Evolutionary conservation across 2,329 filamentous ascomycete genomes (phyloP).

Genomic region (Apiospora arundinis): DNA sequence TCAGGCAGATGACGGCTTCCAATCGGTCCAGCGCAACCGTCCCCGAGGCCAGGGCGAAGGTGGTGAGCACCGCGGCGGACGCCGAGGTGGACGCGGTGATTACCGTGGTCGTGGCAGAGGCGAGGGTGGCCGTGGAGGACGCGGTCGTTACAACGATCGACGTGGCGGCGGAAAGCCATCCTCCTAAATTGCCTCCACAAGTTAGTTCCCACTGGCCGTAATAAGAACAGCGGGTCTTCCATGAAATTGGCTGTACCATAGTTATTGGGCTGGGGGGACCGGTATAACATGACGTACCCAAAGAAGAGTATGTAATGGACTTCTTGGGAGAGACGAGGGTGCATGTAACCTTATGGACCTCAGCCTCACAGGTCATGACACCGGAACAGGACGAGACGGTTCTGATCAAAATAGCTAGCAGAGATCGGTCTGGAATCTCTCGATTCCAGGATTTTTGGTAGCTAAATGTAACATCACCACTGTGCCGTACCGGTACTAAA

Average conservation of each 20-base stretch:
- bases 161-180: constrained; percentile 30
- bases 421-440: neutral
- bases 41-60: constrained; percentile 40
- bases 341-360: neutral
- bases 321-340: neutral
- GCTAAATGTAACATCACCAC: constrained; percentile 16
- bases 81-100: constrained; percentile 39
- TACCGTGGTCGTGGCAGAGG: constrained; percentile 39
- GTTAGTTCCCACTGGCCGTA: constrained; percentile 25
- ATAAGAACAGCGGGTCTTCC: constrained; percentile 24
- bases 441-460: constrained; percentile 11
- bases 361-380: neutral
- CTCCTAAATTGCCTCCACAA: constrained; percentile 29
- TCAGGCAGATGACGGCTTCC: constrained; percentile 41
- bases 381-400: neutral
- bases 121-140: constrained; percentile 37
- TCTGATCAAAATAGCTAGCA: constrained; percentile 6
- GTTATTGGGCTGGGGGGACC: neutral
- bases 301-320: neutral
- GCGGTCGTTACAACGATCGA: constrained; percentile 37
- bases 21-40: constrained; percentile 41
- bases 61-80: constrained; percentile 31
- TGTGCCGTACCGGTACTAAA: constrained; percentile 5
- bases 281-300: neutral
- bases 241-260: constrained; percentile 23